phyloP scores from a whole-genome alignment of 192 early-diverging fungal genomes.

The Entophlyctis helioformis region DNA sequence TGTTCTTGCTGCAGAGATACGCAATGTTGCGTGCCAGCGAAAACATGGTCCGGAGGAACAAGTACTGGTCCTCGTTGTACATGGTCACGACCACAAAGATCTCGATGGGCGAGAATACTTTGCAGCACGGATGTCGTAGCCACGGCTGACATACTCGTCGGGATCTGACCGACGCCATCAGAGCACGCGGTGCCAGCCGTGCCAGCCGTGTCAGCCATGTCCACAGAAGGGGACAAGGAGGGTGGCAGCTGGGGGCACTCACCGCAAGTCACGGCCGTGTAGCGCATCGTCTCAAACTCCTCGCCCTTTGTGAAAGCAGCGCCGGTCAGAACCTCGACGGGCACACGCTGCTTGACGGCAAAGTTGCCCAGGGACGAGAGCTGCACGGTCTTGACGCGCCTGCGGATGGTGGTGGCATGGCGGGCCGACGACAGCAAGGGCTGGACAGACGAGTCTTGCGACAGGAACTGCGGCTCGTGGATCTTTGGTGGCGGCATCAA shows the following conservation, averaged over 20 bases:
- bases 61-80: conserved; percentile 33
- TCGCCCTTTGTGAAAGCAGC: conserved; percentile 42
- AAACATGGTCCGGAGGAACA: conserved; percentile 76
- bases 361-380: conserved; percentile 18
- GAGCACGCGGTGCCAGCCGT: too few relatives aligned
- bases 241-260: background rate
- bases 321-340: conserved; percentile 6
- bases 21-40: conserved; percentile 64
- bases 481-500: too few relatives aligned
- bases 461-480: too few relatives aligned
- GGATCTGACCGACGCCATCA: conserved; percentile 6
- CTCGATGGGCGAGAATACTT: conserved; percentile 50
- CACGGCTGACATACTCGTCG: conserved; percentile 48
- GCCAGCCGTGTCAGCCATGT: too few relatives aligned
- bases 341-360: conserved; percentile 13
- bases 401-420: too few relatives aligned
- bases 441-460: too few relatives aligned
- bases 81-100: conserved; percentile 78
- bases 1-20: conserved; percentile 25
- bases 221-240: background rate
- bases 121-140: conserved; percentile 63
- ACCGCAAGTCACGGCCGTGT: conserved; percentile 59
- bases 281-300: conserved; percentile 74
- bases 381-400: conserved; percentile 21
- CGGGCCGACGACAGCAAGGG: too few relatives aligned